A percentile compares a stretch with the other conserved stretches of the same genome.
These are phyloP conservation scores for Fusarium sambucinum DNA, from an alignment of 2,329 filamentous ascomycete species.

Conservation along the genomic window DNA sequence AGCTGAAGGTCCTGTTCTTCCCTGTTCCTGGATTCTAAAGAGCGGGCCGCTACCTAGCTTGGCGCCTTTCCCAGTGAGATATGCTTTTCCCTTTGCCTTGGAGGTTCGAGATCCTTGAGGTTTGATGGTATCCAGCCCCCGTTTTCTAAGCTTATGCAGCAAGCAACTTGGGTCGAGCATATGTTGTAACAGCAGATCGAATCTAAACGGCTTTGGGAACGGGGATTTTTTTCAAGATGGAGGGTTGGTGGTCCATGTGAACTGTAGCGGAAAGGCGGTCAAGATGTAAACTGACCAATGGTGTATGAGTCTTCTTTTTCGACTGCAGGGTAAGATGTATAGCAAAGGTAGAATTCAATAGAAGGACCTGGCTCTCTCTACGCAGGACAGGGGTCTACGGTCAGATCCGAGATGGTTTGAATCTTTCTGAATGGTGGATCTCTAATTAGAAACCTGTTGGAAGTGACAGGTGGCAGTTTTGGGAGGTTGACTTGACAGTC, in stretches of 20 bases:
- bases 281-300: conserved; percentile 27
- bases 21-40: conserved; percentile 44
- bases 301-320: not conserved
- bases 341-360: conserved; percentile 5
- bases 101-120: conserved; percentile 15
- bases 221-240: conserved; percentile 25
- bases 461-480: conserved; percentile 28
- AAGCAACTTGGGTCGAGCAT: conserved; percentile 16
- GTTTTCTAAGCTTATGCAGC: conserved; percentile 30
- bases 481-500: not conserved
- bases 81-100: conserved; percentile 10
- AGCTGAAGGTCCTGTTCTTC: conserved; percentile 30
- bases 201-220: conserved; percentile 26
- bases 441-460: conserved; percentile 21
- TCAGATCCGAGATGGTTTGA: conserved; percentile 12
- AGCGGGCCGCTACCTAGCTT: conserved; percentile 43
- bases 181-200: conserved; percentile 31
- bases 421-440: conserved; percentile 2
- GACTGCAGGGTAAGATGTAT: conserved; percentile 32
- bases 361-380: conserved; percentile 15
- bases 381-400: conserved; percentile 14
- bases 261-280: conserved; percentile 45
- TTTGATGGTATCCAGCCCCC: conserved; percentile 1
- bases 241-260: conserved; percentile 32
- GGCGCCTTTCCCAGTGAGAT: conserved; percentile 10